Evolutionary conservation across 805 yeast species (phyloP).

Genomic region (Saturnispora kantuleensis): DNA sequence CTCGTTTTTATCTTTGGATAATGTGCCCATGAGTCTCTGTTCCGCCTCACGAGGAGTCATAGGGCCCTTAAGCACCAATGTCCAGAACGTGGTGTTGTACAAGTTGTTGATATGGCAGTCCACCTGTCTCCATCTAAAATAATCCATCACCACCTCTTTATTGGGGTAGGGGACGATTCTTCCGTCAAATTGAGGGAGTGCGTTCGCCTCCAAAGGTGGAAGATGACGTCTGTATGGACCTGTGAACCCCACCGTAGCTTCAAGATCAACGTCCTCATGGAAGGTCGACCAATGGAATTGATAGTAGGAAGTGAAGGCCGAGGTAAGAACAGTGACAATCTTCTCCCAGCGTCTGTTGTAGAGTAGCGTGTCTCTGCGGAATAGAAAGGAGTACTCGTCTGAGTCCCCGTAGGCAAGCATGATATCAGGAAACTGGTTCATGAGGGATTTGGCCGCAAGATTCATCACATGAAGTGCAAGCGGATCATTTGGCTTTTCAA

Average conservation of each 20-base stretch:
- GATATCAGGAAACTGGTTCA: conserved; percentile 60
- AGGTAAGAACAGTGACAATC: conserved; percentile 70
- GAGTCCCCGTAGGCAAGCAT: conserved; percentile 87
- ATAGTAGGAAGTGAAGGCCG: conserved; percentile 73
- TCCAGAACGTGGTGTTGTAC: conserved; percentile 92
- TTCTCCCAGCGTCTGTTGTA: conserved; percentile 82
- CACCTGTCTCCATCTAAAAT: conserved; percentile 89
- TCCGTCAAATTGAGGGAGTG: conserved; percentile 84
- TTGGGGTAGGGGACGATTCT: conserved; percentile 83
- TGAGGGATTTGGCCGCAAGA: conserved; percentile 58
- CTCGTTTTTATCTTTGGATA: conserved; percentile 82
- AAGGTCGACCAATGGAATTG: conserved; percentile 53
- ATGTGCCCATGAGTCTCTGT: conserved; percentile 60
- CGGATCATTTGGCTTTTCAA: conserved; percentile 80
- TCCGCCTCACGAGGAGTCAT: conserved; percentile 77
- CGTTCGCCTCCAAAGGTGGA: conserved; percentile 24
- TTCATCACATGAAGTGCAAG: conserved; percentile 76
- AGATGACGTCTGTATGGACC: neutral
- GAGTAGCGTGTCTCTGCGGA: conserved; percentile 51
- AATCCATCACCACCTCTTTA: conserved; percentile 53
- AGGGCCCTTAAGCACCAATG: conserved; percentile 59
- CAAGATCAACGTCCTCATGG: conserved; percentile 30
- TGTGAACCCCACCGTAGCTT: neutral
- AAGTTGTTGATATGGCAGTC: conserved; percentile 94
- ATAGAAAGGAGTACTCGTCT: conserved; percentile 83